Evolutionary conservation across 768 basidiomycete genomes (phyloP).

Genomic region (Mycena vitilis): DNA sequence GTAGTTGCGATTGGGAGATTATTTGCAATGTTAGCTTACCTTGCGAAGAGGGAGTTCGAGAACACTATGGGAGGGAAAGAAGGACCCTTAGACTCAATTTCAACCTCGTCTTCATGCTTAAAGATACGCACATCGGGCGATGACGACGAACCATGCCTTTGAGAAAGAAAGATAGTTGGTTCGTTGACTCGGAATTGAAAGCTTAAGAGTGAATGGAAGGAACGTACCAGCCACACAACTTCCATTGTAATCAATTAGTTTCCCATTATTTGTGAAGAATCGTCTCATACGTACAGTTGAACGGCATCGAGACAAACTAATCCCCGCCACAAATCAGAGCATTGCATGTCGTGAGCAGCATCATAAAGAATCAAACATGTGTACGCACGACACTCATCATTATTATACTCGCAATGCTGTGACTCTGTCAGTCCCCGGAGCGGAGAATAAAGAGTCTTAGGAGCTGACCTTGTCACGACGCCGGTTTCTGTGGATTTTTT

Average conservation of each 20-base stretch:
- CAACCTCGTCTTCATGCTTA: no score
- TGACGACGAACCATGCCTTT: not conserved
- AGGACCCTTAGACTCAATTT: no score
- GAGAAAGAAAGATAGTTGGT: no score
- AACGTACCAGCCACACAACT: conserved; percentile 6
- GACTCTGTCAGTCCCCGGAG: not conserved
- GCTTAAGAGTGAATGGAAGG: no score
- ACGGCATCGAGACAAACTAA: conserved; percentile 3
- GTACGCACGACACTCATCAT: not conserved
- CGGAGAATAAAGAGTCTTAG: no score
- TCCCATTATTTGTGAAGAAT: no score
- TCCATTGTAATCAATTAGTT: not conserved
- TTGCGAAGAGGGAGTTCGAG: conserved; percentile 12
- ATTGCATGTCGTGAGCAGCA: no score
- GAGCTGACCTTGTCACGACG: conserved; percentile 10
- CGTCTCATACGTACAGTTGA: not conserved
- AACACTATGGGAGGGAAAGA: no score
- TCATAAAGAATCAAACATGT: not conserved
- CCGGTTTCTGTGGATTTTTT: conserved; percentile 1
- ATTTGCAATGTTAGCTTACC: no score
- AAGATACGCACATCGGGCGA: not conserved
- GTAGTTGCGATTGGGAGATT: no score
- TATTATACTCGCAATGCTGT: not conserved
- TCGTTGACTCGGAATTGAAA: no score
- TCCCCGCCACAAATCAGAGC: no score